Base-by-base conservation (phyloP, 2,329 filamentous ascomycete species). In the Fusarium sp. region DNA sequence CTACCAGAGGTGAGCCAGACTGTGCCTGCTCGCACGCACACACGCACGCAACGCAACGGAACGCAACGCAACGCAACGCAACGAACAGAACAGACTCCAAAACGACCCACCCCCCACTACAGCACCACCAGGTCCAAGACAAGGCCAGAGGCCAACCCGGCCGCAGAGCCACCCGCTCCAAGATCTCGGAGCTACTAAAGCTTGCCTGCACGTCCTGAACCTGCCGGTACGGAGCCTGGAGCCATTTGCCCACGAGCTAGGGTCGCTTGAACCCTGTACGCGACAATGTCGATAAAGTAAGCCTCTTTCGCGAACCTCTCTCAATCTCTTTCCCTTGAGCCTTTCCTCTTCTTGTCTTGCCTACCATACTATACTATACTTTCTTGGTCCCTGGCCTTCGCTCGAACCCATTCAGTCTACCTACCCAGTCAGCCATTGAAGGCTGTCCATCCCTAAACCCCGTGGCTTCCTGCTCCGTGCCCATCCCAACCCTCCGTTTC, bases 271-370 rank as follows among this genome's bases (percentile, higher is more conserved):
- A 74, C 74, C 72, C 70, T 74, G 70, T 72, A 72, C 59, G 68
- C 72, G 70, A 79, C 72, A 73, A 83, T 83, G 81, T 83, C 81
- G 74, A 82, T 83, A 81, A 83, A 83, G 81, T 83, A 78, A 79
- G 79, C 78, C 72, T 73, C 68, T 61, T 70, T 68, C 60, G 65
- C 71, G 68, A 70, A 59, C 59, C 64, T 66, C 68, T 61, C 68
- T 58, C 44, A 54, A 60, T 60, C 63, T 54, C 50, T 53, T 62
- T 55, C 58, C 66, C 57, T 53, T 61, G 54, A 63, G 61, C 54
- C 61, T 66, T 55, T 63, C 60, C 53, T 68, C 51, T 62, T 58
- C 61, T 61, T 58, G 51, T 66, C 29, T 53, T 53, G 44, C 60
- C 49, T 47, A 60, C 57, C 57, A 52, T 29, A 36, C 48, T 19